Conservation (phyloP, 2,329 filamentous ascomycete species). For the Ambrosiella beaveri region DNA sequence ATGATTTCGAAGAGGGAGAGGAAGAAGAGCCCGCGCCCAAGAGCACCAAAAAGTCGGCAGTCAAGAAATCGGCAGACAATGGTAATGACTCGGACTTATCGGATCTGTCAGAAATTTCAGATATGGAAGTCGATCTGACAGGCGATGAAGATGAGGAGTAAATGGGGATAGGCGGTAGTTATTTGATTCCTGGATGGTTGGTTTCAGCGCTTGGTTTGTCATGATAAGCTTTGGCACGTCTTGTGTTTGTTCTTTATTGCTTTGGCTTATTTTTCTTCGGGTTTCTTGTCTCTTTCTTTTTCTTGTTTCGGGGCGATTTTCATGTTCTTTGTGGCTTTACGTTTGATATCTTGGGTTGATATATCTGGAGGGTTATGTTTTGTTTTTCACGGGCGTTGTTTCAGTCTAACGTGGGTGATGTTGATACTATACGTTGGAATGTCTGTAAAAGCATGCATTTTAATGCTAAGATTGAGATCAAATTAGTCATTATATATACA, state of each 20-base stretch:
- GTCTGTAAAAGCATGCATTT: background rate
- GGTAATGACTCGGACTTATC: slow-evolving; percentile 10
- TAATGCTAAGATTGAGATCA: background rate
- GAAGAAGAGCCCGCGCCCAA: slow-evolving; percentile 4
- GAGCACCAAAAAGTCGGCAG: background rate
- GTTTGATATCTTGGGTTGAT: background rate
- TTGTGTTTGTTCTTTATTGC: slow-evolving; percentile 1
- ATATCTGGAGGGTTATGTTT: background rate
- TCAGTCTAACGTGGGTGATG: background rate
- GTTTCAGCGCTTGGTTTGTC: background rate
- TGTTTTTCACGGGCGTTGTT: background rate
- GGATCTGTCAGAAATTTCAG: slow-evolving; percentile 11
- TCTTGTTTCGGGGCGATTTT: background rate
- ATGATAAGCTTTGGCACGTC: background rate
- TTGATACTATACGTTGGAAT: background rate
- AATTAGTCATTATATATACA: too few species aligned
- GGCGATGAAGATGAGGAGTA: slow-evolving; percentile 4
- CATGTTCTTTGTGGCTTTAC: slow-evolving; percentile 2
- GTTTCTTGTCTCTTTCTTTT: slow-evolving; percentile 4
- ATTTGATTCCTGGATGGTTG: background rate
- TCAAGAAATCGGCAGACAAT: background rate
- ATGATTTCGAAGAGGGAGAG: slow-evolving; percentile 15
- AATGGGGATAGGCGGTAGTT: background rate
- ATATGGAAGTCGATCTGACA: slow-evolving; percentile 7
- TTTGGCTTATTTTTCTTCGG: background rate